Evolutionary conservation across 345 rosid genomes (phyloP), one percentile per base, ranked within the genome.

Genomic region (rapeseed (Brassica napus)): DNA sequence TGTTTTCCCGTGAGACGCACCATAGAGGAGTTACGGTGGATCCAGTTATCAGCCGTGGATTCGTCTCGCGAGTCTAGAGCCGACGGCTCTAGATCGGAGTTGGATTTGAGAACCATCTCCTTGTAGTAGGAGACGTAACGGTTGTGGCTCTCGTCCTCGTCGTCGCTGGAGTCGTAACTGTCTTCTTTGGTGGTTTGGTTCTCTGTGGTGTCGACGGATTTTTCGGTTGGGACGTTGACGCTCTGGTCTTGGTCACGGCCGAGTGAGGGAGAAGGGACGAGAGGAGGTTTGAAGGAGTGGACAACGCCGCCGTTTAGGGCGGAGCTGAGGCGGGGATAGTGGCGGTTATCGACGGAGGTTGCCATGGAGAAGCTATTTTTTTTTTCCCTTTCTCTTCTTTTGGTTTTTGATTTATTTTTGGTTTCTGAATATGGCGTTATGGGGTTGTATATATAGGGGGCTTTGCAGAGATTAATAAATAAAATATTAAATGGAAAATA

Each of bases 1-100:
- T 95, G 98, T 70, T 95, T 95, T 42, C 99, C 98, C 1, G 98
- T 90, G 85, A 93, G 96, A 35, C 99, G 99, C 76, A 95, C 84
- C 97, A 93, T 88, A 21, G 89, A 61, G 1, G 92, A 77, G 86
- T 93, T 90, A 4, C 99, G 93, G 69, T 88, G 82, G 73, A 95
- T 82, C 99, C 99, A 95, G 47, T 74, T 77, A 49, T 95, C 98
- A 0, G 92, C 85, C 0, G 97, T 95, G 12, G 82, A 86, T 76
- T 89, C 96, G 57, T 95, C 98, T 21, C 96, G 73, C 0, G 86
- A 74, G 79, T 95, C 99, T 3, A 84, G 9, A 68, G 83, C 42
- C 70, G 99, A 87, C 15, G 89, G 87, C 73, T 95, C 97, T 10
- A 95, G 75, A 75, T 91, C 96, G 60, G 73, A 76, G 86, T 87